These are phyloP conservation scores for Phytopythium chamaehyphon DNA, from an alignment of 352 stramenopile genomes.

Conservation along the genomic window DNA sequence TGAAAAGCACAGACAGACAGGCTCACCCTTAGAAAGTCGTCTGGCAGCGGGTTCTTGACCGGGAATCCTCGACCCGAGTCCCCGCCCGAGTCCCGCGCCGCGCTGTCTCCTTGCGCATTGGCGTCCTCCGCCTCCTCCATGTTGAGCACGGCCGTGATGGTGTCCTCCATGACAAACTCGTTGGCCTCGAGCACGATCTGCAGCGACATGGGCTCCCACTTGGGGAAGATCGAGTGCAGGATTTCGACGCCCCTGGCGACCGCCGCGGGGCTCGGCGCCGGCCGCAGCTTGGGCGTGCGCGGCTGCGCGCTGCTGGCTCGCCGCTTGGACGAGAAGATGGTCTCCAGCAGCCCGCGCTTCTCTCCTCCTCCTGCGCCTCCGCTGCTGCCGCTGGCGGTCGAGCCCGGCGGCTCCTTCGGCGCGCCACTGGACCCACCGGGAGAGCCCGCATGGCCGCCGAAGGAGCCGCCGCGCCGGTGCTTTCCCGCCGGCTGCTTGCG, in stretches of 20 bases:
- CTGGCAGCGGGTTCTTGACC: conserved; percentile 68
- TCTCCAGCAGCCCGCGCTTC: conserved; percentile 37
- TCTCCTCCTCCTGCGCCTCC: conserved; percentile 14
- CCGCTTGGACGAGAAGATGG: conserved; percentile 54
- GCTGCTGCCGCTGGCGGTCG: background rate
- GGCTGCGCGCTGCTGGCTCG: conserved; percentile 13
- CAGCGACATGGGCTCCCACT: conserved; percentile 64
- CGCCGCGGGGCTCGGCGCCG: conserved; percentile 35
- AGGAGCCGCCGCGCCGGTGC: background rate
- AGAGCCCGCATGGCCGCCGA: background rate
- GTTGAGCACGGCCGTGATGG: conserved; percentile 69
- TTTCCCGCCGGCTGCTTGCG: background rate
- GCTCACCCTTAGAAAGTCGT: conserved; percentile 71
- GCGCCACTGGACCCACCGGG: background rate
- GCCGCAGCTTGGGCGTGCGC: conserved; percentile 6
- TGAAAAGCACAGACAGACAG: background rate
- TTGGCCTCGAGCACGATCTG: conserved; percentile 73
- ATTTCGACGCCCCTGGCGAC: conserved; percentile 65
- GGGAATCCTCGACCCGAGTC: conserved; percentile 21
- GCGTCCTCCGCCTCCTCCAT: conserved; percentile 64
- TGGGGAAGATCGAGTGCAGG: conserved; percentile 77
- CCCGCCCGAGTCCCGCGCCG: background rate
- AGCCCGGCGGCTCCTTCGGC: background rate
- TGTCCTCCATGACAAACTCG: conserved; percentile 76
- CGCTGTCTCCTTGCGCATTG: conserved; percentile 2